Conservation (phyloP, 2,329 filamentous ascomycete species). For the Diplodia sapinea region DNA sequence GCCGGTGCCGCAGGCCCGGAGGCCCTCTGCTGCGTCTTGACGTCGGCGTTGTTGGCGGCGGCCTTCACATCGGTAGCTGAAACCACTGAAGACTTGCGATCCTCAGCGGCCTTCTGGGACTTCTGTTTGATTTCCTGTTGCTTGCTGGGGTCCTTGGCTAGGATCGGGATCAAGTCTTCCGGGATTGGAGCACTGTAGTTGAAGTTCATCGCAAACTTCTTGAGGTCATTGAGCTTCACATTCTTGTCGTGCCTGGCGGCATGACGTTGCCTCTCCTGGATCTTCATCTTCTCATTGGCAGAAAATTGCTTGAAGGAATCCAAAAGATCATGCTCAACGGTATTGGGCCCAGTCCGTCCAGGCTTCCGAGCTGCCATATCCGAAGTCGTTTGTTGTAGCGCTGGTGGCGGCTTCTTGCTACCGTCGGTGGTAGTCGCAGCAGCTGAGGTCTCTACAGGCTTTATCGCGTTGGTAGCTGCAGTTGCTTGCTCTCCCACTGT, state of each 20-base stretch:
- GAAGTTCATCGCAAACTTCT: conserved; percentile 93
- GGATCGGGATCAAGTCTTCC: conserved; percentile 87
- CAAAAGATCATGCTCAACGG: conserved; percentile 65
- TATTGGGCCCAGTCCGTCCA: conserved; percentile 55
- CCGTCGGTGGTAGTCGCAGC: conserved; percentile 35
- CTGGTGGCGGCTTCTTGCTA: conserved; percentile 14
- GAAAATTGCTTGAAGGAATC: conserved; percentile 70
- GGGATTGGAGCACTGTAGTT: conserved; percentile 94
- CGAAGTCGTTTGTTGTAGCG: conserved; percentile 20
- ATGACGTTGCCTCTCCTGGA: conserved; percentile 61
- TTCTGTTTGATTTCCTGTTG: conserved; percentile 92
- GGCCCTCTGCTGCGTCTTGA: conserved; percentile 42
- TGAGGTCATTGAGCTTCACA: conserved; percentile 89
- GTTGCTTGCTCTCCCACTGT: not conserved
- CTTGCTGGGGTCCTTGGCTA: conserved; percentile 95
- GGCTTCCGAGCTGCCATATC: conserved; percentile 42
- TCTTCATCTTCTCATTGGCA: conserved; percentile 64
- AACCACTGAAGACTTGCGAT: conserved; percentile 48
- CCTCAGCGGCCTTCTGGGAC: conserved; percentile 75
- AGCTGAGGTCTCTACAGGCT: conserved; percentile 37
- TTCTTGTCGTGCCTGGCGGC: conserved; percentile 76
- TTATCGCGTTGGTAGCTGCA: conserved; percentile 37
- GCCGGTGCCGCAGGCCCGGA: conserved; percentile 40
- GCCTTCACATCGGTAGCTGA: conserved; percentile 43
- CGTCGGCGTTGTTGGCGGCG: conserved; percentile 43